Evolutionary conservation across 805 yeast species (phyloP).

Genomic region (Ogataea corticis): DNA sequence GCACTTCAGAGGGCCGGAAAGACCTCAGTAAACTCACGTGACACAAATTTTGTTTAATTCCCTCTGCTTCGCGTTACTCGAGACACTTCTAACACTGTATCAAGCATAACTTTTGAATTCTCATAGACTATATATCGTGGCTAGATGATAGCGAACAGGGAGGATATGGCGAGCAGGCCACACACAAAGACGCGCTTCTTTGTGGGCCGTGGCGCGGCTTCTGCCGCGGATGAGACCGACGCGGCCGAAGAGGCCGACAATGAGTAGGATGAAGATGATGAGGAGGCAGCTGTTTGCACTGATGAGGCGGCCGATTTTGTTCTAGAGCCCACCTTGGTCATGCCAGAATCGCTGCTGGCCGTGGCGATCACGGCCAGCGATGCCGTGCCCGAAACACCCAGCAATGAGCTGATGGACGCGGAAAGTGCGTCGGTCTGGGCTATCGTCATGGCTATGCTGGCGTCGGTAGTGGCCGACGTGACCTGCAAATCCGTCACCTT

Average conservation of each 20-base stretch:
- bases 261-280: not conserved
- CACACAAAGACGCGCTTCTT: constrained; percentile 8
- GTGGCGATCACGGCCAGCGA: constrained; percentile 5
- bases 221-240: not conserved
- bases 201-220: constrained; percentile 3
- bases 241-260: constrained; percentile 2
- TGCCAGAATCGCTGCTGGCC: constrained; percentile 5
- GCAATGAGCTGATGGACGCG: constrained; percentile 2
- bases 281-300: not conserved
- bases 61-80: too few species aligned
- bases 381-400: constrained; percentile 7
- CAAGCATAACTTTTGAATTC: constrained; percentile 1
- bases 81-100: not conserved
- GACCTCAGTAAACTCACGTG: constrained; percentile 13
- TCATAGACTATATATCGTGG: not conserved
- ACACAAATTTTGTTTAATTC: too few species aligned
- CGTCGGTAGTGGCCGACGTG: constrained; percentile 10
- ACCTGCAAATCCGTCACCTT: constrained; percentile 21
- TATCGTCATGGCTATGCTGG: constrained; percentile 4
- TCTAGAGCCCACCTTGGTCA: not conserved
- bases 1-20: constrained; percentile 2
- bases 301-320: not conserved
- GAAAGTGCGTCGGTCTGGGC: constrained; percentile 9
- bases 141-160: not conserved
- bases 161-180: constrained; percentile 6